Percentiles rank a stretch among this genome's conserved stretches.
Conservation (phyloP, 2,329 filamentous ascomycete species). For the Fusarium globosum region DNA sequence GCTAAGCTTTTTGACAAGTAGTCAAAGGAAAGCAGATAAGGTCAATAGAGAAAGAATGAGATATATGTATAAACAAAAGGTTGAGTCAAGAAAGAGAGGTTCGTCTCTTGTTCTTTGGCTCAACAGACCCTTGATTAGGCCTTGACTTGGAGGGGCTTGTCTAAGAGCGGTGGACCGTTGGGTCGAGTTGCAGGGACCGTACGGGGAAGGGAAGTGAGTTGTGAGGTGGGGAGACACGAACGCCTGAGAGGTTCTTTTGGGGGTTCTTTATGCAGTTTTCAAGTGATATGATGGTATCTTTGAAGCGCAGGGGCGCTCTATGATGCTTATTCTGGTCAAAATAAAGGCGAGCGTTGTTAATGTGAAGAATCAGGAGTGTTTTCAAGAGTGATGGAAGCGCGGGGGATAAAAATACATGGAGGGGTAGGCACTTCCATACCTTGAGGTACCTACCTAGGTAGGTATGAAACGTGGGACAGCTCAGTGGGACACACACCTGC, state of each 20-base stretch:
- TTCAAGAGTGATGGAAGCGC: constrained; percentile 1
- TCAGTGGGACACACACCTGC: neutral
- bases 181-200: constrained; percentile 45
- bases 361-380: constrained; percentile 6
- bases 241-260: constrained; percentile 13
- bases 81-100: constrained; percentile 1
- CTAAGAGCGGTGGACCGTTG: constrained; percentile 47
- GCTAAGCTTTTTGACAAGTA: constrained; percentile 38
- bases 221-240: constrained; percentile 40
- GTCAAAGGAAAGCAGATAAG: constrained; percentile 23
- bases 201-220: constrained; percentile 33
- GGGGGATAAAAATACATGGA: constrained; percentile 23
- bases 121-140: constrained; percentile 41
- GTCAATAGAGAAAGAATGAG: constrained; percentile 12
- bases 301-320: neutral
- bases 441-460: neutral
- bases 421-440: constrained; percentile 3
- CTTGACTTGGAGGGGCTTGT: constrained; percentile 42
- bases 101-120: constrained; percentile 34
- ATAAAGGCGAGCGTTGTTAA: neutral
- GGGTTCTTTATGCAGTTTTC: neutral
- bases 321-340: neutral
- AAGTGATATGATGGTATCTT: neutral
- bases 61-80: constrained; percentile 12
- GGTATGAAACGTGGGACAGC: constrained; percentile 19